A percentile compares a stretch with the other conserved stretches of the same genome.
phyloP scores from a whole-genome alignment of 371 early-diverging fungal genomes.

The Fennellomyces sp. region DNA sequence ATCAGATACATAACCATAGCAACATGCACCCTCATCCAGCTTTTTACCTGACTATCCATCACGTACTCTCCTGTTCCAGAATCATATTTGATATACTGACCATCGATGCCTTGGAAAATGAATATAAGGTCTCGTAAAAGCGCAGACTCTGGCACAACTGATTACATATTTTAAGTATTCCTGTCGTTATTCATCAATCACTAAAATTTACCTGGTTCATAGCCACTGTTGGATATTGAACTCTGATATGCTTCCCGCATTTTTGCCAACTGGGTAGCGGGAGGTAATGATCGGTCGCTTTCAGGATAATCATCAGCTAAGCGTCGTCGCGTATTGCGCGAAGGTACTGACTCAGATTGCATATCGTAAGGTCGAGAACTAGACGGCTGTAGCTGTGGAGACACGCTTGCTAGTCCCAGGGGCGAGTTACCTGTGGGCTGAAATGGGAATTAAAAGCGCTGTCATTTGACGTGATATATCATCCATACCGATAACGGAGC shows the following conservation, averaged over 20 bases:
- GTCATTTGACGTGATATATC: constrained; percentile 15
- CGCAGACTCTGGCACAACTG: constrained; percentile 60
- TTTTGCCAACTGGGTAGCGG: constrained; percentile 33
- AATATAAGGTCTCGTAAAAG: constrained; percentile 87
- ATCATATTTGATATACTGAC: constrained; percentile 77
- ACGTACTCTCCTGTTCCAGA: constrained; percentile 41
- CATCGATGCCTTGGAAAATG: constrained; percentile 94
- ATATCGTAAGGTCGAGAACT: constrained; percentile 30
- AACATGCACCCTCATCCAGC: constrained; percentile 12
- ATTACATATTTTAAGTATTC: background rate
- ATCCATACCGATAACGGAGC: background rate
- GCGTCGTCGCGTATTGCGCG: constrained; percentile 38
- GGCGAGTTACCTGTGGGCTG: background rate
- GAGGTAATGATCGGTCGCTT: constrained; percentile 23
- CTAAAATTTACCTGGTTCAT: constrained; percentile 12
- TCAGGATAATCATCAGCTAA: constrained; percentile 22
- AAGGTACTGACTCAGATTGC: constrained; percentile 2
- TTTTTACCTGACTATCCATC: constrained; percentile 51
- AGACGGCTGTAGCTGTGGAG: constrained; percentile 27
- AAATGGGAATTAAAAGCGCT: constrained; percentile 11
- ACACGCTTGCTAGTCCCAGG: constrained; percentile 21
- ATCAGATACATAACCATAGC: constrained; percentile 6
- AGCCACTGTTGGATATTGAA: background rate
- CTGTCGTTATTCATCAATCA: background rate
- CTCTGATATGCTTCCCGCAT: constrained; percentile 22